Percentiles rank a stretch among this genome's conserved stretches.
phyloP scores from a whole-genome alignment of 352 stramenopile species.

The Globisporangium rhizosaccharum region DNA sequence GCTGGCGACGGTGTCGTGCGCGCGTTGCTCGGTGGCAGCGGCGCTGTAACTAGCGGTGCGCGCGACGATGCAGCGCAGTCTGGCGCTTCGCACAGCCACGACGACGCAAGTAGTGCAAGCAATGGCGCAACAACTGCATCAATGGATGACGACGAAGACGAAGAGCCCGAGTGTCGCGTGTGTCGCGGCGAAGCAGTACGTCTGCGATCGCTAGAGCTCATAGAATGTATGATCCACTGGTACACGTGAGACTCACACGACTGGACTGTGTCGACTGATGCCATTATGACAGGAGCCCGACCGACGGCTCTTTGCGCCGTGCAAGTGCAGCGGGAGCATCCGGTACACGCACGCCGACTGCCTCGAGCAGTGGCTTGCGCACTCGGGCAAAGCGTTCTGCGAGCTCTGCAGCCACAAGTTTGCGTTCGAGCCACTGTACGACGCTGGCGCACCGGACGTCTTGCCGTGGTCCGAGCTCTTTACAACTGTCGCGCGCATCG shows the following conservation, averaged over 20 bases:
- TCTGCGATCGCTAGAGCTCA: conserved; percentile 3
- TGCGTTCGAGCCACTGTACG: conserved; percentile 91
- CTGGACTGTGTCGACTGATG: too few relatives aligned
- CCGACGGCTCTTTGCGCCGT: conserved; percentile 78
- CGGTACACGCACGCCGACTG: conserved; percentile 93
- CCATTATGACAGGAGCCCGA: conserved; percentile 39
- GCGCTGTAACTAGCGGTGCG: not conserved
- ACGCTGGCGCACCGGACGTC: conserved; percentile 75
- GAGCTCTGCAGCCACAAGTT: conserved; percentile 93
- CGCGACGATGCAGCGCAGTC: not conserved
- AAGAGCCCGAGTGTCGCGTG: conserved; percentile 92
- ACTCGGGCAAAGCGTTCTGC: conserved; percentile 90
- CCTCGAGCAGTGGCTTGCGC: conserved; percentile 91
- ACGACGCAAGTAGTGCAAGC: not conserved
- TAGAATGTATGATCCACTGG: too few relatives aligned
- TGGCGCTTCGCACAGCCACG: not conserved
- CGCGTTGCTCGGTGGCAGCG: conserved; percentile 1
- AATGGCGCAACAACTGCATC: not conserved
- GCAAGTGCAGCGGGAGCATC: conserved; percentile 94
- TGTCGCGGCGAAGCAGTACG: conserved; percentile 88
- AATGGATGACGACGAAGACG: conserved; percentile 35
- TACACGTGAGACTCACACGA: too few relatives aligned
- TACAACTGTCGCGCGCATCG: conserved; percentile 70
- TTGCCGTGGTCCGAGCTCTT: conserved; percentile 87
- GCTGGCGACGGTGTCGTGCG: conserved; percentile 5